Percentiles rank a stretch among this genome's conserved stretches.
Conservation (phyloP, 495 filamentous ascomycete genomes). For the Recurvomyces mirabilis region DNA sequence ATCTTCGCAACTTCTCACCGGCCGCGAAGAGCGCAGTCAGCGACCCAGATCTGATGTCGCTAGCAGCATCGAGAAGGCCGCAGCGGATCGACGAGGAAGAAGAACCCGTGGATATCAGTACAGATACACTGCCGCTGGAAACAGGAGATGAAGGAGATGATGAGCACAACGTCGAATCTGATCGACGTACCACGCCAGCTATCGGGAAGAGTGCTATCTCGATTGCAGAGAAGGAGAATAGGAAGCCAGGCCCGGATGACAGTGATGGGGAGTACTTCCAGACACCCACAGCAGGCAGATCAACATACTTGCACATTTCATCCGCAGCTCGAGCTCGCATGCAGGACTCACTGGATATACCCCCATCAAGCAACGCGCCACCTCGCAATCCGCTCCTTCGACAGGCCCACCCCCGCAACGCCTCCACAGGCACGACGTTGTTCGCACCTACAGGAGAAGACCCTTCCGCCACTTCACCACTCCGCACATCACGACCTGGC, state of each 20-base stretch:
- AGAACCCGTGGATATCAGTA: slow-evolving; percentile 27
- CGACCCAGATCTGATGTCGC: slow-evolving; percentile 44
- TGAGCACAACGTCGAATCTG: slow-evolving; percentile 26
- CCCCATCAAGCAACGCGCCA: background rate
- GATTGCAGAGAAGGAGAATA: slow-evolving; percentile 19
- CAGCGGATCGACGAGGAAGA: slow-evolving; percentile 26
- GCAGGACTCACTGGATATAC: slow-evolving; percentile 4
- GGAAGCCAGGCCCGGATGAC: slow-evolving; percentile 19
- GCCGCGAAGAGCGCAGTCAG: slow-evolving; percentile 44
- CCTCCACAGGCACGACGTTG: slow-evolving; percentile 68
- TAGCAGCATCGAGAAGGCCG: slow-evolving; percentile 15
- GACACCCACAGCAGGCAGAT: slow-evolving; percentile 24
- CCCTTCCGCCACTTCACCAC: slow-evolving; percentile 28
- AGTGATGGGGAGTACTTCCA: slow-evolving; percentile 34
- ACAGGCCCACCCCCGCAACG: slow-evolving; percentile 35
- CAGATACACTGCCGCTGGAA: slow-evolving; percentile 40
- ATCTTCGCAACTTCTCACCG: slow-evolving; percentile 41
- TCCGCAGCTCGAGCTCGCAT: slow-evolving; percentile 16
- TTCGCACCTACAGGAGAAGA: slow-evolving; percentile 44
- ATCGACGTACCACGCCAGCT: slow-evolving; percentile 5
- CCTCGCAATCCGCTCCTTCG: slow-evolving; percentile 25
- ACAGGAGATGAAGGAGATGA: slow-evolving; percentile 62
- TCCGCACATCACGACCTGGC: slow-evolving; percentile 26
- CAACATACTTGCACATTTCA: slow-evolving; percentile 13
- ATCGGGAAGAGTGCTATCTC: slow-evolving; percentile 17